phyloP scores from a whole-genome alignment of 2,329 filamentous ascomycete species.

The Grosmannia clavigera region DNA sequence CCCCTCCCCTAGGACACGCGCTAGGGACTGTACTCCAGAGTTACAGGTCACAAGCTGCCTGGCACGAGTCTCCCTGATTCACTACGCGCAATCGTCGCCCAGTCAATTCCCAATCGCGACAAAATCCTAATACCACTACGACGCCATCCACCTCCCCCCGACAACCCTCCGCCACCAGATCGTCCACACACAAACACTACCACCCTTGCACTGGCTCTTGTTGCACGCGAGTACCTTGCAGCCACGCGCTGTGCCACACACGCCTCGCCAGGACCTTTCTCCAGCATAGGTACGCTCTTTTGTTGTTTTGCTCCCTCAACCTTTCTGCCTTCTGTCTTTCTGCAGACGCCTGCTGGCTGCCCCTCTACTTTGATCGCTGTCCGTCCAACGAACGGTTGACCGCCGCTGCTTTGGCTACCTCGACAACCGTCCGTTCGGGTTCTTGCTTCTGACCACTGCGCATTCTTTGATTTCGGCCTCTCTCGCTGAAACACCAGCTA shows the following conservation, averaged over 20 bases:
- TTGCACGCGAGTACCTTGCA: background rate
- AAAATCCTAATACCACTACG: background rate
- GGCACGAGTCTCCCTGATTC: background rate
- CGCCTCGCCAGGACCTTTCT: no score
- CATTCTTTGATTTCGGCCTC: background rate
- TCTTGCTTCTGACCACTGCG: background rate
- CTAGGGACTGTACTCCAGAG: background rate
- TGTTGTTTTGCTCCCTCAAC: background rate
- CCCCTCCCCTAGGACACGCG: background rate
- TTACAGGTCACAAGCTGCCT: background rate
- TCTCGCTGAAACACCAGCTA: background rate
- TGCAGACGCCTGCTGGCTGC: background rate
- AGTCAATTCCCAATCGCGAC: conserved; percentile 1
- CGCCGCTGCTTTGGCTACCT: background rate
- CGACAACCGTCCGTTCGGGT: background rate
- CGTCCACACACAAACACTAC: background rate
- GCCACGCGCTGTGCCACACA: background rate
- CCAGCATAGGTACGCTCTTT: background rate
- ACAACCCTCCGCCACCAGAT: background rate
- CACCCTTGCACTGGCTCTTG: background rate
- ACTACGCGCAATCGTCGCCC: background rate
- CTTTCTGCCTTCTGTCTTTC: background rate
- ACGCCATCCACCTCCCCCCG: background rate
- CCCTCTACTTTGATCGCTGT: background rate
- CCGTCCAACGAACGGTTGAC: background rate